phyloP scores from a whole-genome alignment of 768 basidiomycete species.

The Amylocystis lapponica region DNA sequence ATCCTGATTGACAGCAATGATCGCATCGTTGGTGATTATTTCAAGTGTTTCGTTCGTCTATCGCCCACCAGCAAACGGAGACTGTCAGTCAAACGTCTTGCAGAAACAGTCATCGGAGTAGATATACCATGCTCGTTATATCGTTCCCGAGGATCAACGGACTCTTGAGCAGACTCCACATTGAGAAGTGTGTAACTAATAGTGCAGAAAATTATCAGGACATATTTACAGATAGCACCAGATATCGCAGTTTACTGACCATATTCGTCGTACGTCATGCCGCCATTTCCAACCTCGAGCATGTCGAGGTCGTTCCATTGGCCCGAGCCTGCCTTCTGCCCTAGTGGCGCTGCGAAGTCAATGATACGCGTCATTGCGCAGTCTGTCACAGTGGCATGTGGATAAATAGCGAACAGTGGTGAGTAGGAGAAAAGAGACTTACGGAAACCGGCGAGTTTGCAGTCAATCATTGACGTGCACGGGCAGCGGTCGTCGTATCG shows the following conservation, averaged over 20 bases:
- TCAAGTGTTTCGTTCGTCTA: constrained; percentile 29
- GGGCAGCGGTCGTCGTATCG: constrained; percentile 33
- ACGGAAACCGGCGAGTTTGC: constrained; percentile 34
- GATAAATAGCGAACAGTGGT: neutral
- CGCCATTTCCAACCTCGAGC: constrained; percentile 33
- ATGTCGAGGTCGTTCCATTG: constrained; percentile 36
- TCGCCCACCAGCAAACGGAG: neutral
- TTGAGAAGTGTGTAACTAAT: constrained; percentile 35
- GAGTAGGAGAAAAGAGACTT: constrained; percentile 6
- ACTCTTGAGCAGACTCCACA: constrained; percentile 38
- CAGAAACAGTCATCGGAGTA: neutral
- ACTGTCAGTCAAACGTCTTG: neutral
- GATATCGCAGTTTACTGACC: constrained; percentile 13
- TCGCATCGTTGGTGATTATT: constrained; percentile 33
- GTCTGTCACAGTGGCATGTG: constrained; percentile 12
- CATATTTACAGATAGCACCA: neutral
- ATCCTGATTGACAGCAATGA: constrained; percentile 33
- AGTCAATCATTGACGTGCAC: constrained; percentile 29
- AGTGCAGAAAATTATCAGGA: neutral
- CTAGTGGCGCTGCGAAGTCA: constrained; percentile 31
- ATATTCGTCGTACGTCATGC: constrained; percentile 37
- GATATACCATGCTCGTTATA: constrained; percentile 29
- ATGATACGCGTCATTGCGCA: constrained; percentile 31
- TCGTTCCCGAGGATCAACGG: constrained; percentile 39
- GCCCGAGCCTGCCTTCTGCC: constrained; percentile 29